These are phyloP conservation scores for Funneliformis caledonium DNA, from an alignment of 371 early-diverging fungal genomes.

Conservation along the genomic window DNA sequence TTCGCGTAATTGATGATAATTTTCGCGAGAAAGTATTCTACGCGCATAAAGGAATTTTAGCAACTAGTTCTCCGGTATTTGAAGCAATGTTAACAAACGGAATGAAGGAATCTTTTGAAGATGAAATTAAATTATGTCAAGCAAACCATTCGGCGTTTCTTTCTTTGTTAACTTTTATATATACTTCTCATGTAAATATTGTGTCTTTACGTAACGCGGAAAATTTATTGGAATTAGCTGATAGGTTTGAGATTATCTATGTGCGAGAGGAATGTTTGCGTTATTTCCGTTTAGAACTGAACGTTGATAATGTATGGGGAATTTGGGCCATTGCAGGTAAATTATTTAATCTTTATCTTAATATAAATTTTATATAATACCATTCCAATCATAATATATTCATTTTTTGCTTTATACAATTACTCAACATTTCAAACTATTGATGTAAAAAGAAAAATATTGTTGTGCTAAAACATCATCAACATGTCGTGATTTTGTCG, in stretches of 20 bases:
- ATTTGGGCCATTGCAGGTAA: constrained; percentile 60
- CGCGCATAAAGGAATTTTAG: constrained; percentile 59
- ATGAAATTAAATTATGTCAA: constrained; percentile 53
- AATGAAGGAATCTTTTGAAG: constrained; percentile 62
- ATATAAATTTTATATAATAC: background rate
- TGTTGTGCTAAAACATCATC: constrained; percentile 50
- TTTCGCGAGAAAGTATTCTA: constrained; percentile 50
- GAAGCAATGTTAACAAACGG: constrained; percentile 63
- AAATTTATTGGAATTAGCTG: constrained; percentile 57
- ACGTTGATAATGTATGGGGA: constrained; percentile 57
- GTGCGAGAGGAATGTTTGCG: constrained; percentile 60
- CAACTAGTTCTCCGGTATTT: constrained; percentile 60
- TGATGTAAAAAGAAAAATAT: constrained; percentile 44
- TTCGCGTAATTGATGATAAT: constrained; percentile 51
- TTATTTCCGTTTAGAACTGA: constrained; percentile 50
- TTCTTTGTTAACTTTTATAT: constrained; percentile 56
- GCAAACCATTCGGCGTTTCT: constrained; percentile 54
- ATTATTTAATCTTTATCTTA: background rate
- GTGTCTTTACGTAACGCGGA: constrained; percentile 52
- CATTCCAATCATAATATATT: background rate
- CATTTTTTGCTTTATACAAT: background rate
- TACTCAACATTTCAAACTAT: background rate
- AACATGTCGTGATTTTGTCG: constrained; percentile 52
- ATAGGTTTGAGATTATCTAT: constrained; percentile 54
- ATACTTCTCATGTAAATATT: constrained; percentile 53